phyloP scores from a whole-genome alignment of 768 basidiomycete species.

The Pisolithus tinctorius region DNA sequence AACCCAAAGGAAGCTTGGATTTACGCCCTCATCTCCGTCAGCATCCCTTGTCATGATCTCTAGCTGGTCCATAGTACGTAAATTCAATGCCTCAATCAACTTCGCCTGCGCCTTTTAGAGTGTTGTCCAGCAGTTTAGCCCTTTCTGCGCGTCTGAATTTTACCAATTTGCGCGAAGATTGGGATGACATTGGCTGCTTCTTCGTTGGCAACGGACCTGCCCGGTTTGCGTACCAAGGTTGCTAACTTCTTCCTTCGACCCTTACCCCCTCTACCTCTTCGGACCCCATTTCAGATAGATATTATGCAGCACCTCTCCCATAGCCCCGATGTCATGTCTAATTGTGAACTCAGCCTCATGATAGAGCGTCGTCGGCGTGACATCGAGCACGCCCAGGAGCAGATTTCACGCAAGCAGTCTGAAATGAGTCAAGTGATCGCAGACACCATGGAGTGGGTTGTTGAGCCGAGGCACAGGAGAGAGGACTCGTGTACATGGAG shows the following conservation, averaged over 20 bases:
- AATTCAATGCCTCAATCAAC: neutral
- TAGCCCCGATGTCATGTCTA: neutral
- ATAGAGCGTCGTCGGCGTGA: neutral
- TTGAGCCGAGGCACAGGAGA: neutral
- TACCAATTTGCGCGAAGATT: neutral
- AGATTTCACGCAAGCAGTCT: slow-evolving; percentile 7
- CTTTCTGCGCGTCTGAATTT: neutral
- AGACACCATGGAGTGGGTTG: slow-evolving; percentile 75
- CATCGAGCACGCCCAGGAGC: neutral
- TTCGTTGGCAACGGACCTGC: neutral
- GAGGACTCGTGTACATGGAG: neutral
- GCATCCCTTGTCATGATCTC: too few relatives aligned
- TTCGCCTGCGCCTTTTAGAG: neutral
- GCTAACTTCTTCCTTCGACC: neutral
- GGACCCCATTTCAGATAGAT: neutral
- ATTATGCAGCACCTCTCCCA: too few relatives aligned
- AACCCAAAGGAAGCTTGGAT: too few relatives aligned
- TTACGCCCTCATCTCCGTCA: too few relatives aligned
- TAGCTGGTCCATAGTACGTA: too few relatives aligned
- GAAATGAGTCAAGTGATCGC: slow-evolving; percentile 95
- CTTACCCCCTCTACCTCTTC: neutral
- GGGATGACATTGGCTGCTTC: neutral
- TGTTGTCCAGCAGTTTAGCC: neutral
- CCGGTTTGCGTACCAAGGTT: neutral
- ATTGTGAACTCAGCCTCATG: neutral